Percentiles rank a stretch among this genome's conserved stretches.
Evolutionary conservation across 345 rosid genomes (phyloP).

Genomic region (Rhodamnia rubescens): DNA sequence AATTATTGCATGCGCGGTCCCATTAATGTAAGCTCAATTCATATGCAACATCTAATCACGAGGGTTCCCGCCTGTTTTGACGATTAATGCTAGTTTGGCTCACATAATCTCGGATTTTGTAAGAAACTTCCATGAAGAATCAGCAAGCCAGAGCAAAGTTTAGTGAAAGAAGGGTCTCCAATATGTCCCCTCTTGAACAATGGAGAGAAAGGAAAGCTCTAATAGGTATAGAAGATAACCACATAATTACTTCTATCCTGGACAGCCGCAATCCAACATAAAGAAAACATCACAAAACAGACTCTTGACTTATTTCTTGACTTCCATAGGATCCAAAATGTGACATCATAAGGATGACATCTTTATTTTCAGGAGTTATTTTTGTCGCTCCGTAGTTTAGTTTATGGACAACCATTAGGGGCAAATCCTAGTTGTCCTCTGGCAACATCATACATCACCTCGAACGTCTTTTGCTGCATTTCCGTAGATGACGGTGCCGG

Average conservation of each 20-base stretch:
- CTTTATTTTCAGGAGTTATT: no score
- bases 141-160: background rate
- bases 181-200: background rate
- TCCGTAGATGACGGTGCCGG: slow-evolving; percentile 54
- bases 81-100: no score
- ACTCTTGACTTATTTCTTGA: no score
- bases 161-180: background rate
- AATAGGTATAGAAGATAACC: background rate
- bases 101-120: no score
- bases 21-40: no score
- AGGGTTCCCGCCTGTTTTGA: no score
- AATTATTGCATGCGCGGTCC: no score
- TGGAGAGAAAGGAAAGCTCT: background rate
- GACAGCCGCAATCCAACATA: background rate
- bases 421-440: slow-evolving; percentile 63
- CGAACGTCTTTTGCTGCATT: slow-evolving; percentile 84
- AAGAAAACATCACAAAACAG: no score
- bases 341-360: no score
- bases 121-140: background rate
- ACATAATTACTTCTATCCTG: no score
- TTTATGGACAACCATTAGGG: slow-evolving; percentile 37
- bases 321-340: no score
- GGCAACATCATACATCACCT: slow-evolving; percentile 58
- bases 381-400: background rate
- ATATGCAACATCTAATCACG: no score